Evolutionary conservation across 2,329 filamentous ascomycete genomes (phyloP), one percentile per base, ranked within the genome.

Genomic region (Claviceps fusiformis): DNA sequence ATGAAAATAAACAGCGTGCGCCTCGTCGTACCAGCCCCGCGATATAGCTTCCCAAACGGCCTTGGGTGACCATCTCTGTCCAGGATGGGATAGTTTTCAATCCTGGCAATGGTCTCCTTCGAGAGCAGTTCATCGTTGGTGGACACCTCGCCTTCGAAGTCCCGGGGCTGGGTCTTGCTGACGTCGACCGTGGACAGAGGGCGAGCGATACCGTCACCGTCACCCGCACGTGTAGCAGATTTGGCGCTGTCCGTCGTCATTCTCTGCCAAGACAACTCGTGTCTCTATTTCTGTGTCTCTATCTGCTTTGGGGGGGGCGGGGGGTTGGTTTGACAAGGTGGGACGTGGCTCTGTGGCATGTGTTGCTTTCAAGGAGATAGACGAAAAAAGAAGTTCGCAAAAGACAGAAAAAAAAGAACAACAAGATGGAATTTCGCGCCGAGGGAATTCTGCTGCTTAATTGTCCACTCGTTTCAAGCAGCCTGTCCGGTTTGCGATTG

Each of bases 1-100:
- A 91, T 76, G 65, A 91, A 90, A 60, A 90, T 80, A 46, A 89
- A 69, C 37, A 91, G 73, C 33, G 87, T 80, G 3, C 82, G 73
- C 19, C 75, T 71, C 13, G 77, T 72, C 3, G 74, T 73, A 54
- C 78, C 78, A 50, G 67, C 72, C 4, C 80, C 79, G 39, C 73
- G 75, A 65, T 83, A 85, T 33, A 87, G 69, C 61, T 77, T 81
- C 67, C 78, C 78, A 68, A 89, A 89, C 0, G 77, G 71, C 47
- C 76, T 76, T 15, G 76, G 69, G 55, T 79, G 81, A 55, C 83
- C 82, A 56, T 83, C 67, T 43, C 73, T 72, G 66, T 87, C 84
- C 47, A 86, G 75, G 15, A 89, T 74, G 0, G 75, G 70, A 63
- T 79, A 77, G 59, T 76, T 65, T 58, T 79, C 77, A 45, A 84